Conservation (phyloP, 2,329 filamentous ascomycete species). For the Cytospora leucostoma region DNA sequence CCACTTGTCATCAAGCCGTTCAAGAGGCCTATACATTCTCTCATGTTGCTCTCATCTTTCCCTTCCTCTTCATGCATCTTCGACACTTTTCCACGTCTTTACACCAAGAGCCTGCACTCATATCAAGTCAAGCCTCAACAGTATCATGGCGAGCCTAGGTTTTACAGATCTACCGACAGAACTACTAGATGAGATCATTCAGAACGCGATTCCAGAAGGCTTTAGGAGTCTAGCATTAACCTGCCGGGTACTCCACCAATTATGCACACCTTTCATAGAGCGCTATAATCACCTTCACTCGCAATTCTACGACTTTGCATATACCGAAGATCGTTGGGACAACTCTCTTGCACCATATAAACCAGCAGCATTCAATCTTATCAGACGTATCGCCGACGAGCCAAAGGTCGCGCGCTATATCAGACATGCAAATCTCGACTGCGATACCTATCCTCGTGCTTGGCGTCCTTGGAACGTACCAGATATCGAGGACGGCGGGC, state of each 20-base stretch:
- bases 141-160: background rate
- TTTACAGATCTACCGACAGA: background rate
- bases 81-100: no score
- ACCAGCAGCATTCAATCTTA: background rate
- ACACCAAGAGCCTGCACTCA: no score
- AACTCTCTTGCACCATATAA: background rate
- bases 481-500: background rate
- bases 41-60: no score
- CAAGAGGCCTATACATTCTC: no score
- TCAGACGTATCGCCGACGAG: background rate
- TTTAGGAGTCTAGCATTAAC: background rate
- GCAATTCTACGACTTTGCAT: background rate
- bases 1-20: no score
- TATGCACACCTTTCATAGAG: slow-evolving; percentile 1
- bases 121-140: no score
- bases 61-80: no score
- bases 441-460: background rate
- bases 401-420: background rate
- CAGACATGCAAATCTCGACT: slow-evolving; percentile 1
- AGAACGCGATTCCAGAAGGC: background rate
- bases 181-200: slow-evolving; percentile 2
- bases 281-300: background rate
- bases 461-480: background rate
- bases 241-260: background rate
- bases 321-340: background rate